phyloP scores from a whole-genome alignment of 352 stramenopile species.

The Phytophthora sansomeana region DNA sequence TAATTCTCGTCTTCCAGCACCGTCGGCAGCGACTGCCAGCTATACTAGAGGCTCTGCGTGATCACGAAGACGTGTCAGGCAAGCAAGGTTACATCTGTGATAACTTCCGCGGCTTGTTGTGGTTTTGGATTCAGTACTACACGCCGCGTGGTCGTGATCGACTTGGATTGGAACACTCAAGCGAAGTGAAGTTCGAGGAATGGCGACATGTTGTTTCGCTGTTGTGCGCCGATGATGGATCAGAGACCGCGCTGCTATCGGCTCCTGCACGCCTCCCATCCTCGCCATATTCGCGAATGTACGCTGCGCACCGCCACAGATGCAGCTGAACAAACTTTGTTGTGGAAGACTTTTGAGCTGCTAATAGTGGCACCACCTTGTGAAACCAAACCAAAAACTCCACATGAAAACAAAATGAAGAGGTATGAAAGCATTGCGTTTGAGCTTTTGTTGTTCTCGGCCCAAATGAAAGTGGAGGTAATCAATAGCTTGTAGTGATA shows the following conservation, averaged over 20 bases:
- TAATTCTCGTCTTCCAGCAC: conserved; percentile 95
- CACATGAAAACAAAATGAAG: conserved; percentile 2
- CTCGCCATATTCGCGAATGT: conserved; percentile 76
- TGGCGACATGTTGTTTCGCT: conserved; percentile 92
- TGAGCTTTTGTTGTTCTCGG: conserved; percentile 1
- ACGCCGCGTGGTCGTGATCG: conserved; percentile 93
- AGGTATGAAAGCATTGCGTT: neutral
- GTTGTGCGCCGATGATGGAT: conserved; percentile 94
- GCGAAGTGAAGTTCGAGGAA: conserved; percentile 94
- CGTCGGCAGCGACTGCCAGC: conserved; percentile 82
- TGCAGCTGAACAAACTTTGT: conserved; percentile 22
- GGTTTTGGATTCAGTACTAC: conserved; percentile 98
- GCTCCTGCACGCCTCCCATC: conserved; percentile 57
- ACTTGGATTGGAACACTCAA: conserved; percentile 95
- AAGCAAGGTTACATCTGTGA: conserved; percentile 76
- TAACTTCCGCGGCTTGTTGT: conserved; percentile 95
- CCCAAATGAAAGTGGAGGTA: neutral
- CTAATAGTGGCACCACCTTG: conserved; percentile 10
- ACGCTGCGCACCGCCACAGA: conserved; percentile 39
- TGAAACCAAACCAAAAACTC: conserved; percentile 12
- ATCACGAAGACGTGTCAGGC: conserved; percentile 68
- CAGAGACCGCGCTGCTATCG: conserved; percentile 79
- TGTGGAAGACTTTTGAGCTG: neutral
- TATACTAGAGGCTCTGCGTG: conserved; percentile 74
- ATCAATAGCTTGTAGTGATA: too few relatives aligned